These are phyloP conservation scores for Yamadazyma ubonensis DNA, from an alignment of 805 yeast genomes.

Conservation along the genomic window DNA sequence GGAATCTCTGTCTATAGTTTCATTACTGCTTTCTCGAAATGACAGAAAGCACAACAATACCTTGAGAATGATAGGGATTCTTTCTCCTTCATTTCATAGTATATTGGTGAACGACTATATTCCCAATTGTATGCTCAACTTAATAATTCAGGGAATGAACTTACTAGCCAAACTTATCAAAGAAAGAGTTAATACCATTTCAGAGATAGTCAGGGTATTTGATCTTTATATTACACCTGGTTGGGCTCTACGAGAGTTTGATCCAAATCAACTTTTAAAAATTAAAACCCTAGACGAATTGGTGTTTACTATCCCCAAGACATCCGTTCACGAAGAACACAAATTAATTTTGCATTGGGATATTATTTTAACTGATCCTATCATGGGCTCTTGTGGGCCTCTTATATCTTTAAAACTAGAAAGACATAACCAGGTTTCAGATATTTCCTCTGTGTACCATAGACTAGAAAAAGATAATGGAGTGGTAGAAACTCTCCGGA, in stretches of 20 bases:
- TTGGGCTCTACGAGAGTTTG: slow-evolving; percentile 7
- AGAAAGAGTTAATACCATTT: slow-evolving; percentile 21
- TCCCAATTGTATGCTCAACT: slow-evolving; percentile 26
- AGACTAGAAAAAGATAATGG: slow-evolving; percentile 26
- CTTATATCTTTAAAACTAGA: slow-evolving; percentile 8
- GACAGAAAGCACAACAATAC: not conserved
- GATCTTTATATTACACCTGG: slow-evolving; percentile 18
- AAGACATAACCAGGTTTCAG: slow-evolving; percentile 2
- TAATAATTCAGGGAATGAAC: slow-evolving; percentile 31
- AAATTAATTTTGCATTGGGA: slow-evolving; percentile 23
- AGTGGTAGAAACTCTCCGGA: slow-evolving; percentile 22
- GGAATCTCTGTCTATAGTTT: not conserved
- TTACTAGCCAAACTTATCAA: slow-evolving; percentile 28
- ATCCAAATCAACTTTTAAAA: not conserved
- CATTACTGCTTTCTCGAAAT: not conserved
- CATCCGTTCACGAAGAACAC: slow-evolving; percentile 4
- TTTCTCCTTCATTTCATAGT: slow-evolving; percentile 24
- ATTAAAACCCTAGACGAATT: slow-evolving; percentile 23
- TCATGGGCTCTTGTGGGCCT: slow-evolving; percentile 26
- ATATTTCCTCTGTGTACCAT: slow-evolving; percentile 17
- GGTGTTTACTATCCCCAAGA: slow-evolving; percentile 16
- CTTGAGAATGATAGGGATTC: slow-evolving; percentile 3
- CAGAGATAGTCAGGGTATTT: slow-evolving; percentile 22
- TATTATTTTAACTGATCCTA: slow-evolving; percentile 20
- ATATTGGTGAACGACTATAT: slow-evolving; percentile 24